These are phyloP conservation scores for Xerocomus brunneocitrinus DNA, from an alignment of 768 basidiomycete species.

Conservation along the genomic window DNA sequence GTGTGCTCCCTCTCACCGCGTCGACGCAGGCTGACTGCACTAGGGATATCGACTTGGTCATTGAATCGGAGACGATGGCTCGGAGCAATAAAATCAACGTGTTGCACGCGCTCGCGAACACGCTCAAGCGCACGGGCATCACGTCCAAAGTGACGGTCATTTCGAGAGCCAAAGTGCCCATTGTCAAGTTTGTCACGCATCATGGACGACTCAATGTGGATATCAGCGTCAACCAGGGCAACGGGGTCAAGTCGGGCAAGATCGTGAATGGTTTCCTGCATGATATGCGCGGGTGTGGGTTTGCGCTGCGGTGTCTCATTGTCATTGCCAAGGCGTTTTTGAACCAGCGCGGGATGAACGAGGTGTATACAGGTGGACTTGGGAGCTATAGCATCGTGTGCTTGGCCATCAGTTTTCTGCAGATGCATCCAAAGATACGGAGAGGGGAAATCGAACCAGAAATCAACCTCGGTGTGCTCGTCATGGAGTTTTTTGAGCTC, in stretches of 20 bases:
- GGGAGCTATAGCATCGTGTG: slow-evolving; percentile 95
- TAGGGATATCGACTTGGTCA: slow-evolving; percentile 94
- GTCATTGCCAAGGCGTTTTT: slow-evolving; percentile 90
- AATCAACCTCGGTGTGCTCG: slow-evolving; percentile 86
- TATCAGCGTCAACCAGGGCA: slow-evolving; percentile 88
- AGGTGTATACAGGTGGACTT: slow-evolving; percentile 94
- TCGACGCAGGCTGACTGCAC: slow-evolving; percentile 10
- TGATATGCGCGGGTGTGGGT: slow-evolving; percentile 48
- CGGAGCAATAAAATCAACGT: slow-evolving; percentile 63
- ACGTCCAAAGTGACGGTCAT: slow-evolving; percentile 84
- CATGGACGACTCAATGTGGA: slow-evolving; percentile 86
- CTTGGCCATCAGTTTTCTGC: slow-evolving; percentile 88
- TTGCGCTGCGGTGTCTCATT: slow-evolving; percentile 79
- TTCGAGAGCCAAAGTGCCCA: slow-evolving; percentile 91
- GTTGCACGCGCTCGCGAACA: slow-evolving; percentile 72
- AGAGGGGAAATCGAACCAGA: slow-evolving; percentile 82
- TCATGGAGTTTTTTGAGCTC: slow-evolving; percentile 96
- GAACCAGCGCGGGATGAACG: slow-evolving; percentile 88
- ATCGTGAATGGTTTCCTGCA: slow-evolving; percentile 79
- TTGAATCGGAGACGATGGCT: slow-evolving; percentile 74
- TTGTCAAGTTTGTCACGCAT: slow-evolving; percentile 88
- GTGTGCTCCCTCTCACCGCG: slow-evolving; percentile 26
- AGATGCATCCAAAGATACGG: slow-evolving; percentile 96
- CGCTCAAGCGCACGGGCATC: slow-evolving; percentile 68
- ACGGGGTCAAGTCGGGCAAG: slow-evolving; percentile 72